Evolutionary conservation across 345 rosid genomes (phyloP), one percentile per base, ranked within the genome.

Genomic region (Erucastrum elatum): DNA sequence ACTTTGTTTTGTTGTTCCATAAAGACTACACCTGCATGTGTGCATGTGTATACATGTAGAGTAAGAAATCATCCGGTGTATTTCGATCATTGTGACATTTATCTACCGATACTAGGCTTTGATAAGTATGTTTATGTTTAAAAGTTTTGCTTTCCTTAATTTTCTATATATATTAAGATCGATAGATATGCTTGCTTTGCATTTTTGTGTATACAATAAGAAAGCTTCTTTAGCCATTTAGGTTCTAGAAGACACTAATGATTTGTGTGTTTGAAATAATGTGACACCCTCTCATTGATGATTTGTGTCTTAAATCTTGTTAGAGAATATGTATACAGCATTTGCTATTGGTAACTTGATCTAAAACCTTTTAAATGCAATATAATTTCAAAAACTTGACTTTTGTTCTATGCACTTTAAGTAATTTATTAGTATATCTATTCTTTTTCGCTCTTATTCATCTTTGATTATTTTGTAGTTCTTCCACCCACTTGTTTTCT

Each of bases 241-340:
- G 77, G 69, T 74, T 79, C 78, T 79, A 79, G 82, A 79, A 79
- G 74, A 68, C 78, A 74, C 46, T 61, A 68, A 79, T 79, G 82
- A 79, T 79, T 79, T 79, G 74, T 33, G 69, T 62, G 82, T 61
- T 79, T 79, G 74, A 74, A 79, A 79, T 74, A 68, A 74, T 74
- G 68, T 73, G 78, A 79, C 74, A 74, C 82, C 39, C 30, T 72
- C 30, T 72, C 70, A 21, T 72, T 33, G 4, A 33, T 33, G 6
- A 33, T 33, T 33, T 33, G 6, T 33, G 6, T 33, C 4, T 33
- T 33, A 33, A 33, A 33, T 33, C 35, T 33, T 33, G 35, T 33
- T 33, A 33, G 35, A 33, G 35, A 33, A 33, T 33, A 33, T 33
- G 3, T 64, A 71, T 71, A 64, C 66, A 53, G 49, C 72, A 71